Evolutionary conservation across 2,329 filamentous ascomycete genomes (phyloP).

Genomic region (Simplicillium aogashimaense): DNA sequence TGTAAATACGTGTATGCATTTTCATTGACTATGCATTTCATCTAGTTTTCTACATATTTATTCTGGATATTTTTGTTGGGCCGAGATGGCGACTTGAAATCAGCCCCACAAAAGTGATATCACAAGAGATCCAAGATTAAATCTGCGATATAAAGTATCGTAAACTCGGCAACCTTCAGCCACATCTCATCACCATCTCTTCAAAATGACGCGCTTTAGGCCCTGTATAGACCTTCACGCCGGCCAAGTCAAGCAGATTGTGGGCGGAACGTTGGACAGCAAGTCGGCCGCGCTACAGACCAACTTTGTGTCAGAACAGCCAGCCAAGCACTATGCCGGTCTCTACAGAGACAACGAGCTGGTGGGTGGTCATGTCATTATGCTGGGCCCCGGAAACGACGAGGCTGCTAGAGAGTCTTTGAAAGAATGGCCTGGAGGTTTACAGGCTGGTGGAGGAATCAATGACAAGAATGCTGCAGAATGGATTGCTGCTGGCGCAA

Average conservation of each 20-base stretch:
- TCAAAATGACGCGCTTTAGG: slow-evolving; percentile 78
- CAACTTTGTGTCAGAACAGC: slow-evolving; percentile 82
- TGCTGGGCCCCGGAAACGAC: slow-evolving; percentile 84
- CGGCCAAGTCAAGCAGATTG: slow-evolving; percentile 97
- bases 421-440: slow-evolving; percentile 62
- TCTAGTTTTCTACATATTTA: no score
- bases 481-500: slow-evolving; percentile 83
- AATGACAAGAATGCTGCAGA: slow-evolving; percentile 70
- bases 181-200: no score
- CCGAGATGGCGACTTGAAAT: no score
- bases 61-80: no score
- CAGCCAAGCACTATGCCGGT: slow-evolving; percentile 69
- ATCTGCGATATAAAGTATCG: no score
- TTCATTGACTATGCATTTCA: no score
- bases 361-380: slow-evolving; percentile 84
- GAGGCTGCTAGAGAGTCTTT: slow-evolving; percentile 71
- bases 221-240: slow-evolving; percentile 97
- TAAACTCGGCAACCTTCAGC: no score
- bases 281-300: slow-evolving; percentile 62
- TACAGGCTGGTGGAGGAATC: slow-evolving; percentile 94
- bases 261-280: slow-evolving; percentile 80
- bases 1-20: no score
- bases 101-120: no score
- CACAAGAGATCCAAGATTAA: no score
- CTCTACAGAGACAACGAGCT: slow-evolving; percentile 71